Base-by-base conservation (phyloP, 768 basidiomycete genomes). In the Suillus brevipes region DNA sequence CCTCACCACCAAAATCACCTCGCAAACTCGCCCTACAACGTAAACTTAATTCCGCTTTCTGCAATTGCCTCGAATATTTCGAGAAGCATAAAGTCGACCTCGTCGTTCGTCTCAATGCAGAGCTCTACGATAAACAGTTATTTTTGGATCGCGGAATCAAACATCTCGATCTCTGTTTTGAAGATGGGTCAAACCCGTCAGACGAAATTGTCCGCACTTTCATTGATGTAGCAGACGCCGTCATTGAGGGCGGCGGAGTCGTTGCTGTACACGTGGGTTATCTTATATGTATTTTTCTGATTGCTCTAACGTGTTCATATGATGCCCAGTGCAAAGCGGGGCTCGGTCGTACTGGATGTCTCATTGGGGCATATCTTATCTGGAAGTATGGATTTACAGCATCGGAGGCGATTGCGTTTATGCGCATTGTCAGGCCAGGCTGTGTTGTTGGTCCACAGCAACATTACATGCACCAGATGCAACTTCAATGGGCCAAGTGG, bases 381-480 rank as follows among this genome's bases (percentile, higher is more conserved):
- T 99, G 97, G 92, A 98, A 98, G 78, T 97, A 98, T 71, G 94
- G 93, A 25, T 99, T 99, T 75, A 94, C 95, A 20, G 97, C 97
- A 1, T 86, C 89, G 60, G 94, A 99, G 78, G 97, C 91, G 6
- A 99, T 99, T 64, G 97, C 91, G 0, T 98, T 96, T 78, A 99
- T 99, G 97, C 90, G 97, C 23, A 94, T 99, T 69, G 89, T 97
- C 63, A 89, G 97, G 53, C 97, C 97, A 2, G 97, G 95, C 7
- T 91, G 90, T 64, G 94, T 95, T 52, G 94, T 96, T 60, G 94
- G 94, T 14, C 93, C 93, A 23, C 93, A 95, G 69, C 94, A 95
- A 73, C 95, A 97, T 75, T 97, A 93, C 74, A 89, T 97, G 86
- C 95, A 96, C 74, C 86, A 94, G 72, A 95, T 95, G 79, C 95